These are phyloP conservation scores for Amoebophrya sp. DNA, from an alignment of 169 alveolate genomes.

Conservation along the genomic window DNA sequence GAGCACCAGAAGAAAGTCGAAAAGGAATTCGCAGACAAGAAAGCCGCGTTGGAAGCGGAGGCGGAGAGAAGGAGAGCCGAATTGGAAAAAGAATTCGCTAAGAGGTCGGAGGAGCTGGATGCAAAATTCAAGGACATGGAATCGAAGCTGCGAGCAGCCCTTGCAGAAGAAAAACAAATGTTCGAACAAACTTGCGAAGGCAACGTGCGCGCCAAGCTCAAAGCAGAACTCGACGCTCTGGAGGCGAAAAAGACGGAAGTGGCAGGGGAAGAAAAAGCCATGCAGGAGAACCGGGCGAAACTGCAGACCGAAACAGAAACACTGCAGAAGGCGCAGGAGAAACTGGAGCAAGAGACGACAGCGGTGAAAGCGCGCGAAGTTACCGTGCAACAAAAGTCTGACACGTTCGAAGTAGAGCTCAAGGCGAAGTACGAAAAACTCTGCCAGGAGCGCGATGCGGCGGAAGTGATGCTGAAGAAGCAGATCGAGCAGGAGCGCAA, in stretches of 20 bases:
- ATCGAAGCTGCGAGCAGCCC: background rate
- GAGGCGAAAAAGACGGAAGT: background rate
- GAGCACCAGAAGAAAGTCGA: background rate
- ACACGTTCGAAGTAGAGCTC: background rate
- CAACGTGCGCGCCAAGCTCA: background rate
- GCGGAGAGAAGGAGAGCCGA: background rate
- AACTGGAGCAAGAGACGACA: background rate
- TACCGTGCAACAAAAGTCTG: background rate
- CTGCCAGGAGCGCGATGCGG: too few relatives aligned
- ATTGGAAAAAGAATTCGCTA: background rate
- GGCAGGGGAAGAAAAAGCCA: too few relatives aligned
- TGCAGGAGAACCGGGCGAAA: background rate
- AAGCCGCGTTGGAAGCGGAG: background rate
- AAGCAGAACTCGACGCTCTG: background rate
- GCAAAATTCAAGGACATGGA: background rate
- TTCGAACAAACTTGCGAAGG: background rate
- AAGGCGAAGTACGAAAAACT: background rate
- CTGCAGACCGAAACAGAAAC: background rate
- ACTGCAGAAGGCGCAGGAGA: background rate
- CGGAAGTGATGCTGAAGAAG: too few relatives aligned
- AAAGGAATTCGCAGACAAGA: background rate
- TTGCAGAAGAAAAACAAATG: background rate
- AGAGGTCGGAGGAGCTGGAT: background rate
- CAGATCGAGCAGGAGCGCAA: too few relatives aligned
- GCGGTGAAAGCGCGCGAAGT: background rate